Base-by-base conservation (phyloP, 2,329 filamentous ascomycete species). In the Coniochaeta hoffmannii region DNA sequence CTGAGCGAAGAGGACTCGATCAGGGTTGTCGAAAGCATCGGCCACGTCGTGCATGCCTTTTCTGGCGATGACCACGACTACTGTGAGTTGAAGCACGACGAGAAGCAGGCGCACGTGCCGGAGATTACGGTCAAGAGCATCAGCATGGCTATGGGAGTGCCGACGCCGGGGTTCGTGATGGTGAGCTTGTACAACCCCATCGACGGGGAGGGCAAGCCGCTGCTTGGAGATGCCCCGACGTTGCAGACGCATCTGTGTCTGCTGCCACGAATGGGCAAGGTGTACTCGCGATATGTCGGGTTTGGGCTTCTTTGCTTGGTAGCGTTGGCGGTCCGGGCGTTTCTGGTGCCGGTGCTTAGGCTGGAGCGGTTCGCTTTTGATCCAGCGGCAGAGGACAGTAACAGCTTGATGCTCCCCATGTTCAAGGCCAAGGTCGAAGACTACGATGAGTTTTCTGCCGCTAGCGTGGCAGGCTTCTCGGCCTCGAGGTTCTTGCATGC, bases 21-120 rank as follows among this genome's bases (percentile, higher is more conserved):
- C 49, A 84, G 86, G 53, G 76, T 99, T 35, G 75, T 96, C 41
- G 80, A 86, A 57, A 89, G 86, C 60, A 78, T 96, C 32, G 91
- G 90, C 32, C 89, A 94, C 59, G 83, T 97, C 12, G 79, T 83
- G 3, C 88, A 94, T 61, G 88, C 92, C 44, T 99, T 97, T 67
- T 96, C 91, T 0, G 94, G 94, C 11, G 94, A 99, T 64, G 94
- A 99, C 66, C 94, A 99, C 73, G 94, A 99, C 73, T 97, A 97
- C 73, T 99, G 94, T 72, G 92, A 96, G 65, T 74, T 97, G 7
- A 79, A 86, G 0, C 94, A 99, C 69, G 83, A 85, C 2, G 78
- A 82, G 17, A 83, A 86, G 57, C 85, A 85, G 59, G 79, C 78
- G 32, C 81, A 78, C 26, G 82, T 87, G 31, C 78, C 76, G 51